Percentiles rank a stretch among this genome's conserved stretches.
Conservation (phyloP, 2,329 filamentous ascomycete genomes). For the Sphaerostilbella broomeana region DNA sequence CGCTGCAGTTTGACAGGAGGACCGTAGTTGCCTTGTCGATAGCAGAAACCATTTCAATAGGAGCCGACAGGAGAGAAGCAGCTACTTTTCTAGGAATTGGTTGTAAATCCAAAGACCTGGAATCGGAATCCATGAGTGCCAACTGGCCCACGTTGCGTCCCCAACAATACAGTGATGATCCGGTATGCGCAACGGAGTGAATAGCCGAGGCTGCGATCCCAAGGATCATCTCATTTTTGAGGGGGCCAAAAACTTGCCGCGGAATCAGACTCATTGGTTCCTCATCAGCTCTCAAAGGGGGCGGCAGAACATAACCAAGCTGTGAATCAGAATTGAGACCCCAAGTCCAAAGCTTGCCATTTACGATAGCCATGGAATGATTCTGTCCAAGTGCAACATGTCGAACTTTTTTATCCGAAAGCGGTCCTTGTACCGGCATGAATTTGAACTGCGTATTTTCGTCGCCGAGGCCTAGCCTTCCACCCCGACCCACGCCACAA, state of each 20-base stretch:
- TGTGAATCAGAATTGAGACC: slow-evolving; percentile 82
- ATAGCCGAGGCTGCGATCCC: slow-evolving; percentile 84
- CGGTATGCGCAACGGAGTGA: slow-evolving; percentile 85
- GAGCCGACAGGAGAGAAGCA: slow-evolving; percentile 62
- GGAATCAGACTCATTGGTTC: slow-evolving; percentile 76
- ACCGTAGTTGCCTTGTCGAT: slow-evolving; percentile 87
- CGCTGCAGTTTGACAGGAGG: slow-evolving; percentile 77
- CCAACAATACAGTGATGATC: slow-evolving; percentile 79
- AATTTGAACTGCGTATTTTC: slow-evolving; percentile 87
- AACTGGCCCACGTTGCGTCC: slow-evolving; percentile 93
- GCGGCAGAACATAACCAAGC: slow-evolving; percentile 73
- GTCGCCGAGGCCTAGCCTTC: slow-evolving; percentile 80
- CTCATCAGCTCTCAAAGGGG: slow-evolving; percentile 62
- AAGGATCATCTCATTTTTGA: slow-evolving; percentile 77
- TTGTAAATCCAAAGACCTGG: slow-evolving; percentile 82
- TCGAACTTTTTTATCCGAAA: slow-evolving; percentile 66
- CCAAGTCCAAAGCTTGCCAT: slow-evolving; percentile 93
- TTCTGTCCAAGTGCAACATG: slow-evolving; percentile 85
- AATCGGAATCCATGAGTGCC: slow-evolving; percentile 90
- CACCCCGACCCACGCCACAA: slow-evolving; percentile 85
- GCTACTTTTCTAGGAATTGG: slow-evolving; percentile 77
- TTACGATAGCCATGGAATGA: slow-evolving; percentile 77
- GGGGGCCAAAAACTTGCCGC: slow-evolving; percentile 80
- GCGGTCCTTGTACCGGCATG: slow-evolving; percentile 69
- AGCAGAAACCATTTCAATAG: slow-evolving; percentile 72